These are phyloP conservation scores for Acanthamoeba divionensis DNA, from an alignment of 208 protist species.

Conservation along the genomic window DNA sequence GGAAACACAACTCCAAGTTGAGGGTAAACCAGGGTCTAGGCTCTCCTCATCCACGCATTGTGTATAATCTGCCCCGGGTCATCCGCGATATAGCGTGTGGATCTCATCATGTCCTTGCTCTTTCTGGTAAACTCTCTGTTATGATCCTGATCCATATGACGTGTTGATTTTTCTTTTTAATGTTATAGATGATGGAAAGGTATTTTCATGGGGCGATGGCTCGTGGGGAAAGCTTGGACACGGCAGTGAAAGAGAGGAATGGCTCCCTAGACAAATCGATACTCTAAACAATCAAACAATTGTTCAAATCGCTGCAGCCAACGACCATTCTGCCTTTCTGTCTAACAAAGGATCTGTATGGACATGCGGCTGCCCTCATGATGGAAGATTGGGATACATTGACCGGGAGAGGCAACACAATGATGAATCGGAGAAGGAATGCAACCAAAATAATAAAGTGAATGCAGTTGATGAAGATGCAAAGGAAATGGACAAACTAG, in stretches of 20 bases:
- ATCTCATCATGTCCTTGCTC: not conserved
- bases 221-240: constrained; percentile 31
- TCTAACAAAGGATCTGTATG: not conserved
- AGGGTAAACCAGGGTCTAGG: not conserved
- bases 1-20: not conserved
- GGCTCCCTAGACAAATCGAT: not conserved
- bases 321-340: not conserved
- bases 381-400: not conserved
- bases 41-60: not conserved
- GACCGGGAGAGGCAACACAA: too few species aligned
- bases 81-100: constrained; percentile 12
- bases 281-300: not conserved
- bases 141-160: too few species aligned
- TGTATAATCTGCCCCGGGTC: not conserved
- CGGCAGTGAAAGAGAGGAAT: not conserved
- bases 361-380: not conserved
- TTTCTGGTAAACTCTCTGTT: too few species aligned
- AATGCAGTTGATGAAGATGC: not conserved
- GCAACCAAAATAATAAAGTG: not conserved
- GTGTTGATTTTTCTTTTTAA: too few species aligned
- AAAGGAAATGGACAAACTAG: too few species aligned
- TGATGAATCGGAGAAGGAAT: too few species aligned
- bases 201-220: constrained; percentile 19
- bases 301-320: not conserved
- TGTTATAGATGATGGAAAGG: not conserved